Conservation (phyloP, 108 stramenopile species). For the Stephanodiscus minutulus region DNA sequence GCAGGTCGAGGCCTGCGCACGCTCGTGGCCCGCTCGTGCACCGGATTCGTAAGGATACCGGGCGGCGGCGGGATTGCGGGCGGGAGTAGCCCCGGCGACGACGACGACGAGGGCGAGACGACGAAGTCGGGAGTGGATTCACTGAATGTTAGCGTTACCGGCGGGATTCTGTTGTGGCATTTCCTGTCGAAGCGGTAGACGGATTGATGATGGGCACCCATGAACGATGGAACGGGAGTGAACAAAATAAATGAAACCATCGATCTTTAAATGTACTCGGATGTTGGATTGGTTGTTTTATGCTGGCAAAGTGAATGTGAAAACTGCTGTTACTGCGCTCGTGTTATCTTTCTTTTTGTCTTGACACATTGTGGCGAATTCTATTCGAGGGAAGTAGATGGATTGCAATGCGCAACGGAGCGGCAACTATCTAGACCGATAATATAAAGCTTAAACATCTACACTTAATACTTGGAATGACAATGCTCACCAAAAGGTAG, state of each 20-base stretch:
- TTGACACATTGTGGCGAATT: no score
- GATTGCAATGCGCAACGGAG: no score
- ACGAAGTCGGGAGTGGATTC: conserved; percentile 84
- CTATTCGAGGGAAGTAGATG: no score
- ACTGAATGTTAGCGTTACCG: conserved; percentile 95
- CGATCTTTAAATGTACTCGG: no score
- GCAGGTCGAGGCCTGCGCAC: conserved; percentile 84
- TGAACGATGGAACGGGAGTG: background rate
- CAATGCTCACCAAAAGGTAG: no score
- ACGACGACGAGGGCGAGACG: conserved; percentile 38
- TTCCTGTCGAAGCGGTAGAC: conserved; percentile 17
- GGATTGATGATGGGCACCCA: background rate
- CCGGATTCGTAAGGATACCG: conserved; percentile 89
- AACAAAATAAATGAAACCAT: background rate
- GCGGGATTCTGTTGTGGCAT: conserved; percentile 83
- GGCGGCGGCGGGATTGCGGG: conserved; percentile 40
- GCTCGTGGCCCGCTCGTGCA: conserved; percentile 84
- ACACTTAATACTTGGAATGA: no score
- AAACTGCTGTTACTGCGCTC: no score
- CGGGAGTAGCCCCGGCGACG: conserved; percentile 31
- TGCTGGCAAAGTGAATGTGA: no score
- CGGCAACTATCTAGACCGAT: no score
- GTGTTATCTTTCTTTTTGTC: no score
- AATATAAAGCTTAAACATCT: no score
- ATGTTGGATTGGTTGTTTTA: no score